phyloP scores from a whole-genome alignment of 805 yeast species.

The Yamadazyma insecticola region DNA sequence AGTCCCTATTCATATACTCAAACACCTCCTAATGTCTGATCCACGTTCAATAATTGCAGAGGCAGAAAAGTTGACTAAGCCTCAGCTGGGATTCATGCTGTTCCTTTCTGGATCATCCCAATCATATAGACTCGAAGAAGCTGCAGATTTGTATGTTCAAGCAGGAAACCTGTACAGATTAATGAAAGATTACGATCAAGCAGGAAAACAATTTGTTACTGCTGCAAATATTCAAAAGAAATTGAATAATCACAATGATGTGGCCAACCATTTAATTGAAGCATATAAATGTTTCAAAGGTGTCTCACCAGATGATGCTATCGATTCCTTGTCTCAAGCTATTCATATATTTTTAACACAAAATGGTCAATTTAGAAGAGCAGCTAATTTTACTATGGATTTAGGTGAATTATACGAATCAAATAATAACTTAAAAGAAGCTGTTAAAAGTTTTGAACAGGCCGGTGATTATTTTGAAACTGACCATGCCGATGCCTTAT shows the following conservation, averaged over 20 bases:
- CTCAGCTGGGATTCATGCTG: constrained; percentile 67
- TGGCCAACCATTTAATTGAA: constrained; percentile 84
- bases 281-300: constrained; percentile 83
- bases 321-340: constrained; percentile 69
- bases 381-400: constrained; percentile 91
- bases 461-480: constrained; percentile 96
- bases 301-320: constrained; percentile 72
- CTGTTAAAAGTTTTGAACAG: constrained; percentile 75
- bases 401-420: constrained; percentile 82
- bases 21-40: too few species aligned
- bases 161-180: constrained; percentile 90
- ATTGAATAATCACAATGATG: constrained; percentile 81
- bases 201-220: constrained; percentile 79
- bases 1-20: too few species aligned
- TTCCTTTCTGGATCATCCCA: constrained; percentile 59
- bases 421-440: constrained; percentile 60
- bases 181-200: constrained; percentile 64
- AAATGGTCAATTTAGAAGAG: constrained; percentile 93
- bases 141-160: constrained; percentile 82
- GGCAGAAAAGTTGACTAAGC: constrained; percentile 43
- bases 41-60: constrained; percentile 42
- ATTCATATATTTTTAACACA: constrained; percentile 73
- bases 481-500: constrained; percentile 87
- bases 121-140: constrained; percentile 75
- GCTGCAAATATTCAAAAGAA: constrained; percentile 79